A percentile compares a stretch with the other conserved stretches of the same genome.
phyloP scores from a whole-genome alignment of 192 early-diverging fungal species.

The Thamnidium elegans region DNA sequence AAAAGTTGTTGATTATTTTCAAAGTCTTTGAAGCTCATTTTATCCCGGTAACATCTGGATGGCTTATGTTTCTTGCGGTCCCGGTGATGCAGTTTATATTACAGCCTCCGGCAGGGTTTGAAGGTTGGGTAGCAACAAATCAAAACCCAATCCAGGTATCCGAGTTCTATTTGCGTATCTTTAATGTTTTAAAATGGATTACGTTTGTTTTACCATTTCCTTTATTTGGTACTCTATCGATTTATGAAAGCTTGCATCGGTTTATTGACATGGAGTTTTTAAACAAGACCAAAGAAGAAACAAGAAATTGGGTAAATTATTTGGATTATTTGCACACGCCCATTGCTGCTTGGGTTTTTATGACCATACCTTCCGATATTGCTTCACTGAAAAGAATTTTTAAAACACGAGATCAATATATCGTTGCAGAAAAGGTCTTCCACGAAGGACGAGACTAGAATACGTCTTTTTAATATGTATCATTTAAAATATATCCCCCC shows the following conservation, averaged over 20 bases:
- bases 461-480: too few species aligned
- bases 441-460: not conserved
- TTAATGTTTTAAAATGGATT: conserved; percentile 40
- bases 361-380: conserved; percentile 47
- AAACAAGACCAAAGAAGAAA: conserved; percentile 22
- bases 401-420: conserved; percentile 37
- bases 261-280: conserved; percentile 40
- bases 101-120: conserved; percentile 27
- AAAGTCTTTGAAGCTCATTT: conserved; percentile 53
- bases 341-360: conserved; percentile 47
- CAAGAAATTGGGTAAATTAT: conserved; percentile 34
- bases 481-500: too few species aligned
- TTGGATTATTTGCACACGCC: conserved; percentile 41
- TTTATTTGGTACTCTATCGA: conserved; percentile 38
- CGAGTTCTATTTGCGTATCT: conserved; percentile 38
- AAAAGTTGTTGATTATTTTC: not conserved
- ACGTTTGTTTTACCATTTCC: conserved; percentile 43
- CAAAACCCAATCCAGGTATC: conserved; percentile 41
- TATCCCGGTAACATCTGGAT: conserved; percentile 47
- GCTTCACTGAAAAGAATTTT: conserved; percentile 42
- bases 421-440: conserved; percentile 43
- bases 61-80: conserved; percentile 52
- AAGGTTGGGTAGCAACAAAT: conserved; percentile 23
- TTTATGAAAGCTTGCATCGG: conserved; percentile 46
- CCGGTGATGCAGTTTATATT: conserved; percentile 47